Evolutionary conservation across 2,329 filamentous ascomycete genomes (phyloP), one percentile per base, ranked within the genome.

Genomic region (Colletotrichum noveboracense): DNA sequence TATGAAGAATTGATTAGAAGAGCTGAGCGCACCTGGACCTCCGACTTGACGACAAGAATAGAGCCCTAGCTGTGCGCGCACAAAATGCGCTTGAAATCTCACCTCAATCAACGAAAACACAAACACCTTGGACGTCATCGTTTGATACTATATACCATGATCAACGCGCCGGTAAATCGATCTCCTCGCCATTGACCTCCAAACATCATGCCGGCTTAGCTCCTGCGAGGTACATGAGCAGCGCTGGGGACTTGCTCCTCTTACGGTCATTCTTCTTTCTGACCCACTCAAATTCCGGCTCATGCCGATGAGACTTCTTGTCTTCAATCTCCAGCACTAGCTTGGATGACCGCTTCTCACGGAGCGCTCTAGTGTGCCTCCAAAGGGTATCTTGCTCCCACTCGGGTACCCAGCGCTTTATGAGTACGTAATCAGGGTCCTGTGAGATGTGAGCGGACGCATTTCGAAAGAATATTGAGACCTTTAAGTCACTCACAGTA

Each of bases 1-100:
- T 99, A 99, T 82, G 97, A 99, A 86, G 96, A 98, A 84, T 85
- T 98, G 80, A 94, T 98, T 77, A 88, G 96, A 76, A 90, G 94
- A 79, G 94, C 94, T 24, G 87, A 89, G 78, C 77, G 77, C 48
- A 74, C 70, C n/a, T 78, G 73, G 76, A 32, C 75, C 48, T 52
- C 74, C 14, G 34, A 48, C 43, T 58, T 70, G 36, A 61, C 60
- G 52, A 71, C 64, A 26, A 71, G 21, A 55, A 34, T 21, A 43
- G 62, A 71, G 71, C 60, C 74, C 16, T 76, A 74, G 69, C n/a
- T 34, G n/a, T 18, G 26, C 56, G 43, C 30, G 38, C 66, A 43
- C n/a, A 30, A 9, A 13, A 66, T 52, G 28, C 52, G 36, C 43
- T 18, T 30, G 21, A 56, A 75, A 21, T 67, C 38, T 26, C 69